These are phyloP conservation scores for Leptoxyphium fumago DNA, from an alignment of 2,329 filamentous ascomycete species.

Conservation along the genomic window DNA sequence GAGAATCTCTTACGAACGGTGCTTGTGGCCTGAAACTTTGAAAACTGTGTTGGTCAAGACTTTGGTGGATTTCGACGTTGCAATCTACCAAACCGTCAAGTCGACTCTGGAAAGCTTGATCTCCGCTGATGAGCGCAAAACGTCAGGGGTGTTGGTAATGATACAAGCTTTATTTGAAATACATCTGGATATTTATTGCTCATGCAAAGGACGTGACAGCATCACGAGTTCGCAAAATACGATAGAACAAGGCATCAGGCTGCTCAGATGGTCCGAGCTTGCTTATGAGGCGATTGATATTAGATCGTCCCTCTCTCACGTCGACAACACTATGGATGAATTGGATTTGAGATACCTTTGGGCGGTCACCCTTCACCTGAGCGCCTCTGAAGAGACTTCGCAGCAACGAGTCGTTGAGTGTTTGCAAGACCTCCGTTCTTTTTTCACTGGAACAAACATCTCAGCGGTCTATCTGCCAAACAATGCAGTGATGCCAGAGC, in stretches of 20 bases:
- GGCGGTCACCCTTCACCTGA: slow-evolving; percentile 49
- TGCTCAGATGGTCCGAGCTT: slow-evolving; percentile 45
- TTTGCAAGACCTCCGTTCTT: slow-evolving; percentile 45
- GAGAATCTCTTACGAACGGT: slow-evolving; percentile 34
- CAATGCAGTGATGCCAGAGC: slow-evolving; percentile 74
- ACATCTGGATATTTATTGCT: slow-evolving; percentile 49
- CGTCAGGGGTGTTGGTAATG: slow-evolving; percentile 32
- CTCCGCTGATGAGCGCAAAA: slow-evolving; percentile 6
- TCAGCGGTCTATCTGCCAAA: slow-evolving; percentile 54
- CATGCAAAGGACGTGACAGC: slow-evolving; percentile 47
- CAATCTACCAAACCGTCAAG: slow-evolving; percentile 34
- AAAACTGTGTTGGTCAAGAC: slow-evolving; percentile 41
- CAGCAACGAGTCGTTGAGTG: slow-evolving; percentile 47
- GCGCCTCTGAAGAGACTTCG: slow-evolving; percentile 38
- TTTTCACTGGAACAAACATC: slow-evolving; percentile 35
- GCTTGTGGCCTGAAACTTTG: slow-evolving; percentile 39
- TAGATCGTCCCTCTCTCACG: slow-evolving; percentile 11
- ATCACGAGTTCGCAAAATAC: slow-evolving; percentile 38
- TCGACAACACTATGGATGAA: slow-evolving; percentile 20
- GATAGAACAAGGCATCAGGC: slow-evolving; percentile 40
- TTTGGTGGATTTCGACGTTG: slow-evolving; percentile 39
- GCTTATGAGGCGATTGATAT: slow-evolving; percentile 39
- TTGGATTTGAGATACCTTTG: slow-evolving; percentile 49
- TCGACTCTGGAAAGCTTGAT: neutral
- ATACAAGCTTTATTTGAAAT: slow-evolving; percentile 50